Conservation (phyloP, 345 rosid species). For the Geranium brycei region DNA sequence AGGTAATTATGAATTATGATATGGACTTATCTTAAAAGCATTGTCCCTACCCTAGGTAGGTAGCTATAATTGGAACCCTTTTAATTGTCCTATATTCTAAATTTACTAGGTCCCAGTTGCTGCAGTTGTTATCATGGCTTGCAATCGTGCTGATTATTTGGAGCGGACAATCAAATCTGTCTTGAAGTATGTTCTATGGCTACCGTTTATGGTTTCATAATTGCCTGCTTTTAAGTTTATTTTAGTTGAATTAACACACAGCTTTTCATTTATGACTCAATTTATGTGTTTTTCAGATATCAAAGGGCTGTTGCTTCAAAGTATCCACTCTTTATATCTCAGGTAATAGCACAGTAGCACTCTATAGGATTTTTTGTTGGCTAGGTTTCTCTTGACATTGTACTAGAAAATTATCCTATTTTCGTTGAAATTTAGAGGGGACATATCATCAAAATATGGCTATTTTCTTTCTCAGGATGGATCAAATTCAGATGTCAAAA, state of each 20-base stretch:
- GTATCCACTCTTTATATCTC: slow-evolving; percentile 86
- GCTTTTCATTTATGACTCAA: slow-evolving; percentile 10
- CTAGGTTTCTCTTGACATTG: slow-evolving; percentile 4
- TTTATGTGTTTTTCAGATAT: slow-evolving; percentile 36
- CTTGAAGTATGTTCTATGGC: slow-evolving; percentile 37
- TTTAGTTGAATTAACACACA: not conserved
- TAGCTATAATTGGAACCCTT: slow-evolving; percentile 7
- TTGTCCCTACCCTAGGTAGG: slow-evolving; percentile 3
- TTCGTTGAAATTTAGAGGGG: not conserved
- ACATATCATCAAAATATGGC: slow-evolving; percentile 1
- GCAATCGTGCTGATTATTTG: slow-evolving; percentile 95
- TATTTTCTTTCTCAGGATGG: slow-evolving; percentile 49
- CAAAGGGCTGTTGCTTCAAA: slow-evolving; percentile 63
- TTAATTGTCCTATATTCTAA: slow-evolving; percentile 13
- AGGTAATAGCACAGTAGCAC: slow-evolving; percentile 28
- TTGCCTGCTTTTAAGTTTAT: not conserved
- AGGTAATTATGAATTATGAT: slow-evolving; percentile 17
- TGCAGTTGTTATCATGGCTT: slow-evolving; percentile 96
- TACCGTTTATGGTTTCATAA: slow-evolving; percentile 1
- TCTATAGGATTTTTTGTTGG: slow-evolving; percentile 3
- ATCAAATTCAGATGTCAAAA: slow-evolving; percentile 50
- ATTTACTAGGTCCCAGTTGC: slow-evolving; percentile 57
- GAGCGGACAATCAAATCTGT: slow-evolving; percentile 73
- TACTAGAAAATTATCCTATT: not conserved
- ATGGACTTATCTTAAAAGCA: slow-evolving; percentile 2